Base-by-base conservation (phyloP, 768 basidiomycete species). In the Thelephora ganbajun region DNA sequence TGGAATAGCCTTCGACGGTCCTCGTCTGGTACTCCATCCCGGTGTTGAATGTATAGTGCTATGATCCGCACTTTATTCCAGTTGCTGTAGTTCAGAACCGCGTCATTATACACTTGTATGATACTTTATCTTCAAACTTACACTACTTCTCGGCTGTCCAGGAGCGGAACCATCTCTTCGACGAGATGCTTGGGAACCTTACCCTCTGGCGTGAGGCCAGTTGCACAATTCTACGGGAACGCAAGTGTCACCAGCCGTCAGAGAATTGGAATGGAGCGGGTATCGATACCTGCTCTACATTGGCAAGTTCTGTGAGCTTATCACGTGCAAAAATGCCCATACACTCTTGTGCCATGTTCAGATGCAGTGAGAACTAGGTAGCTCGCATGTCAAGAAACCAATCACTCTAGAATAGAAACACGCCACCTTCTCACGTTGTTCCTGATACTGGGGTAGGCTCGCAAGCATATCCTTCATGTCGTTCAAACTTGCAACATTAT, bases 391-490 rank as follows among this genome's bases (percentile, higher is more conserved):
- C 16, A 18, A 13, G 43, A 23, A n/a, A 16, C 16, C n/a, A 4
- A 14, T 5, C n/a, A 11, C 35, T 13, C 19, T 16, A 12, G 5
- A 6, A 43, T 14, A 11, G 22, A 18, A 2, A 0, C 5, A 6
- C 22, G 64, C 16, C 34, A 84, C 91, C 77, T 91, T 92, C 61
- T 99, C 93, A 48, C 94, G 76, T 55, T 90, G 86, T 53, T 96
- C 92, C 65, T 93, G 87, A 56, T 86, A 96, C 63, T 96, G 90
- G 1, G 93, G 92, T 51, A 99, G 61, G 58, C 71, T 89, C 30
- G 96, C 96, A 33, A 99, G 71, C 94, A 98, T 96, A 58, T 99
- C 96, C 64, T 96, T 97, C 88, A 99, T 93, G 64, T 97, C 94
- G 57, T 92, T 94, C 43, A 99, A 62, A 56, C 78, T 92, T 43